These are phyloP conservation scores for Diplotaxis tenuifolia DNA, from an alignment of 345 rosid genomes.

Conservation along the genomic window DNA sequence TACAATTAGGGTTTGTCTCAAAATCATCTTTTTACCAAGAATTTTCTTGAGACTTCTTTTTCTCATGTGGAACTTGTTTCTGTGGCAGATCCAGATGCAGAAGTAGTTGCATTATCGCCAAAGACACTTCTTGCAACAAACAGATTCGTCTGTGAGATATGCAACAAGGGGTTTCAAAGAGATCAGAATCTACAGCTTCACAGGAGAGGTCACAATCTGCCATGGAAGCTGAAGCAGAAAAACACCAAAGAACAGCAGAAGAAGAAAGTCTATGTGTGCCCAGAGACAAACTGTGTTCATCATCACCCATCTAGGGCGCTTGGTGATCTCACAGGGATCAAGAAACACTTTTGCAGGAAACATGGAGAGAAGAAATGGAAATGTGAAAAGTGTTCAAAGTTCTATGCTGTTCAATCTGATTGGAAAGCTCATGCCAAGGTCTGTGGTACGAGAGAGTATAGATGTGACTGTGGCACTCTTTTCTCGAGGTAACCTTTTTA, in stretches of 20 bases:
- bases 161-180: constrained; percentile 91
- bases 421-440: constrained; percentile 44
- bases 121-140: constrained; percentile 73
- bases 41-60: neutral
- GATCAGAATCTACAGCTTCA: constrained; percentile 96
- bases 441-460: constrained; percentile 45
- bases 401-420: constrained; percentile 43
- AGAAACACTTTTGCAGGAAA: constrained; percentile 42
- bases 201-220: constrained; percentile 92
- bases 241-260: constrained; percentile 48
- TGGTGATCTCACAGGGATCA: constrained; percentile 46
- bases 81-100: constrained; percentile 82
- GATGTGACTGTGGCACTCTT: constrained; percentile 44
- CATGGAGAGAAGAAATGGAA: constrained; percentile 47
- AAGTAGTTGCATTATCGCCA: constrained; percentile 89
- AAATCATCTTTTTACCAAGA: constrained; percentile 4
- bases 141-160: constrained; percentile 92
- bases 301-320: constrained; percentile 45
- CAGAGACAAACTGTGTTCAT: constrained; percentile 39
- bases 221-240: constrained; percentile 91
- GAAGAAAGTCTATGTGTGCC: constrained; percentile 41
- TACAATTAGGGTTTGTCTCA: constrained; percentile 21
- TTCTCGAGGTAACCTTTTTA: constrained; percentile 36
- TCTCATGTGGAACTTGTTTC: neutral
- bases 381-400: constrained; percentile 43